Conservation (phyloP, 169 alveolate species). For the Eimeria mitis region DNA sequence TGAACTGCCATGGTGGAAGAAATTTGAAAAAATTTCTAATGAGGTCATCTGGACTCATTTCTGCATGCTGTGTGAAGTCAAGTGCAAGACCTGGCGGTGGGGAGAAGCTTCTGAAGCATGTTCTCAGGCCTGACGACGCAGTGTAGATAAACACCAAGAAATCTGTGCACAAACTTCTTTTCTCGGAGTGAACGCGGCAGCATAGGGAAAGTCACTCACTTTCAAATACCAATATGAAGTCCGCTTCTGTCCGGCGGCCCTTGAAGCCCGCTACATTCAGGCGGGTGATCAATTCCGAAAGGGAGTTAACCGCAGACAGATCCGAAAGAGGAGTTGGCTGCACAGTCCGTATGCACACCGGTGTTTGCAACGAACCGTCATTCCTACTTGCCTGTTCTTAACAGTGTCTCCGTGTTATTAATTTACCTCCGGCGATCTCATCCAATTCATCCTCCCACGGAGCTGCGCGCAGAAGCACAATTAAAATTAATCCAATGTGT, state of each 20-base stretch:
- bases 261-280: conserved; percentile 41
- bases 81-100: conserved; percentile 72
- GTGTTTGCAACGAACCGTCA: neutral
- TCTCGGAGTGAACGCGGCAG: neutral
- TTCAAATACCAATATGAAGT: neutral
- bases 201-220: neutral
- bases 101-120: conserved; percentile 30
- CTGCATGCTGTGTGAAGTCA: neutral
- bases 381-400: neutral
- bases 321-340: conserved; percentile 8
- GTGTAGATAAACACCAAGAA: neutral
- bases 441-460: neutral
- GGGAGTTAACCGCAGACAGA: neutral
- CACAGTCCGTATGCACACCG: neutral
- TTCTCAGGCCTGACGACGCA: conserved; percentile 19
- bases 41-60: conserved; percentile 37
- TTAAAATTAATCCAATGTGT: neutral
- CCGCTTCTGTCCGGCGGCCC: conserved; percentile 57
- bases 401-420: neutral
- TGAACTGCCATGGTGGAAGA: neutral
- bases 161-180: neutral
- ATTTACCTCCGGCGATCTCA: neutral
- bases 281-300: conserved; percentile 5
- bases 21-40: neutral
- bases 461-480: neutral